Conservation (phyloP, 2,329 filamentous ascomycete species). For the Ophiostoma piceae region DNA sequence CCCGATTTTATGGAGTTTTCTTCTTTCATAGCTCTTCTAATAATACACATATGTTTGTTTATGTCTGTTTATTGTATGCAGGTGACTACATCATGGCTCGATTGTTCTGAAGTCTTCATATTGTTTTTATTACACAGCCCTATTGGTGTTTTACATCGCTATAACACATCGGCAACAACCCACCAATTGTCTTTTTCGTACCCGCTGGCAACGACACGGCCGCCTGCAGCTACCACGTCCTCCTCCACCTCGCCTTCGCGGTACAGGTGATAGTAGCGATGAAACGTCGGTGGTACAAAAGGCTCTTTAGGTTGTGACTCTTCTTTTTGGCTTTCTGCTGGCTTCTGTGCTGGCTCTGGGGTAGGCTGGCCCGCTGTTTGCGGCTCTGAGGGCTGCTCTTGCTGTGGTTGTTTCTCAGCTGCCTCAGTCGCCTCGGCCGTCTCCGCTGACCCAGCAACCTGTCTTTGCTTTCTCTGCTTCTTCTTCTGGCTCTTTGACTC, state of each 20-base stretch:
- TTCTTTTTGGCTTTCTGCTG: neutral
- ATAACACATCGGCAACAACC: constrained; percentile 54
- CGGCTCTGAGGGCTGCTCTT: neutral
- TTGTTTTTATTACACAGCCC: too few species aligned
- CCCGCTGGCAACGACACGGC: constrained; percentile 68
- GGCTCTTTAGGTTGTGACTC: constrained; percentile 1
- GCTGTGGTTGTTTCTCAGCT: neutral
- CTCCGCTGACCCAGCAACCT: neutral
- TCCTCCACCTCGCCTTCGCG: constrained; percentile 77
- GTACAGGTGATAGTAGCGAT: constrained; percentile 94
- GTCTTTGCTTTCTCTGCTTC: constrained; percentile 17
- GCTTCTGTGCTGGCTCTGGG: neutral
- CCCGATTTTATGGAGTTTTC: neutral
- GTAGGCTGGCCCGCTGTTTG: constrained; percentile 9
- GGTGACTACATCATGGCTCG: neutral
- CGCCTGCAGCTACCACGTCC: constrained; percentile 69
- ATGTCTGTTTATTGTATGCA: neutral
- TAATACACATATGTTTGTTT: neutral
- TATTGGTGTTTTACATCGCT: neutral
- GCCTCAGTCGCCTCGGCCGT: neutral
- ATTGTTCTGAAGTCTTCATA: too few species aligned
- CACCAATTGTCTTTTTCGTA: constrained; percentile 99
- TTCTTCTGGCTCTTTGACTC: neutral
- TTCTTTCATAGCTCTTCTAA: neutral
- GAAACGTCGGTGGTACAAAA: constrained; percentile 55